phyloP scores from a whole-genome alignment of 495 filamentous ascomycete species.

The Hyaloscypha finlandica region DNA sequence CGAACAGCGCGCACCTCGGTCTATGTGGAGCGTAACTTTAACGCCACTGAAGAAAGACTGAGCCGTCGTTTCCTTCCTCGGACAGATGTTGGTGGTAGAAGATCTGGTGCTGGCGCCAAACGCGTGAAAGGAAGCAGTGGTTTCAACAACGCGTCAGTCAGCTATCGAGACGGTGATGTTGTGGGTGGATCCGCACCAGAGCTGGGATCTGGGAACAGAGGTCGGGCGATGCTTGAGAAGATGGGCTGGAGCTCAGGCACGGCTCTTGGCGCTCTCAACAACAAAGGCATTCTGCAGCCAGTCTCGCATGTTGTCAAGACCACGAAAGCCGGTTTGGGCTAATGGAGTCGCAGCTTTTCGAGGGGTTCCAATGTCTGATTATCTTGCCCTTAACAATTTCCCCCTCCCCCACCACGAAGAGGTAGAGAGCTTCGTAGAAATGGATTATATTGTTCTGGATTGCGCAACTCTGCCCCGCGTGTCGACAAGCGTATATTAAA shows the following conservation, averaged over 20 bases:
- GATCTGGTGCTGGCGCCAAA: slow-evolving; percentile 23
- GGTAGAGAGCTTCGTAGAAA: too few species aligned
- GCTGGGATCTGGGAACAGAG: slow-evolving; percentile 79
- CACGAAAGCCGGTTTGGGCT: slow-evolving; percentile 80
- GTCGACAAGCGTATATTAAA: neutral
- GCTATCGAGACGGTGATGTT: slow-evolving; percentile 82
- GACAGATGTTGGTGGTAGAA: slow-evolving; percentile 32
- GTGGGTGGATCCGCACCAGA: slow-evolving; percentile 85
- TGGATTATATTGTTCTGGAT: neutral
- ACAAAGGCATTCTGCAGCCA: slow-evolving; percentile 85
- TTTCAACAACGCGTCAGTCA: slow-evolving; percentile 45
- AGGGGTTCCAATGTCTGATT: too few species aligned
- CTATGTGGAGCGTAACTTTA: slow-evolving; percentile 52
- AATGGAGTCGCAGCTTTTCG: slow-evolving; percentile 32
- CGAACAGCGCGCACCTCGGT: slow-evolving; percentile 65
- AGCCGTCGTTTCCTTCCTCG: slow-evolving; percentile 49
- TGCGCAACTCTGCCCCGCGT: neutral
- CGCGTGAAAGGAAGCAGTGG: slow-evolving; percentile 36
- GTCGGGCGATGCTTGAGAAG: slow-evolving; percentile 88
- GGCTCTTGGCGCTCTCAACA: slow-evolving; percentile 77
- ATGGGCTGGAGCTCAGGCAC: slow-evolving; percentile 96
- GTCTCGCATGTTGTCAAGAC: slow-evolving; percentile 88
- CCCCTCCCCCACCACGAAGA: too few species aligned
- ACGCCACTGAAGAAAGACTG: slow-evolving; percentile 42
- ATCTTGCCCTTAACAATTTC: too few species aligned